Conservation (phyloP, 768 basidiomycete genomes). For the Kondoa malvinella region DNA sequence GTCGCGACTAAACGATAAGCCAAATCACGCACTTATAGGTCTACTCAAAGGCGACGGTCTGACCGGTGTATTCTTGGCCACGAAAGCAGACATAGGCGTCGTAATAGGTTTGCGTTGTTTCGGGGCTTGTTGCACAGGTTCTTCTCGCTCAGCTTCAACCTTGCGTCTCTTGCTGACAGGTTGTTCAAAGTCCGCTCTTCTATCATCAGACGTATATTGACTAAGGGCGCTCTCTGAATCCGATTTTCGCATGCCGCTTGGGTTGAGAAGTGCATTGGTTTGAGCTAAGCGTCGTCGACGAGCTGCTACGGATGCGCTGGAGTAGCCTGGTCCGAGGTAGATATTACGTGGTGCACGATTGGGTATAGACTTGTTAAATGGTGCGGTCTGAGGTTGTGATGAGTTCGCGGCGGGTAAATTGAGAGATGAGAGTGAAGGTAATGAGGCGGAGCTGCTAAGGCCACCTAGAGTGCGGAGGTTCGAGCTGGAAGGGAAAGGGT, state of each 20-base stretch:
- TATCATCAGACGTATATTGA: not conserved
- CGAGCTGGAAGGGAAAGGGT: not conserved
- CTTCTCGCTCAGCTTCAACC: not conserved
- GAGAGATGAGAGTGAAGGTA: not conserved
- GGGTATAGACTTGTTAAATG: not conserved
- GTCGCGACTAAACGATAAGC: not conserved
- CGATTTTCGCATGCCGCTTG: not conserved
- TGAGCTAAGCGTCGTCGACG: not conserved
- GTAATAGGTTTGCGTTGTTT: not conserved
- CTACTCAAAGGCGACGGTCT: not conserved
- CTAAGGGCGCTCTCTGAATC: not conserved
- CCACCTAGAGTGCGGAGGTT: not conserved
- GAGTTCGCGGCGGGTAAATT: not conserved
- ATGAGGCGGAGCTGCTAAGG: not conserved
- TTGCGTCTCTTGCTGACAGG: not conserved
- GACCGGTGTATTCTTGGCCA: not conserved
- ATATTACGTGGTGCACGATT: not conserved
- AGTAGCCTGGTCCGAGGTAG: not conserved
- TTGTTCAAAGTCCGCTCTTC: not conserved
- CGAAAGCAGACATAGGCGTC: not conserved
- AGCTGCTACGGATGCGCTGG: not conserved
- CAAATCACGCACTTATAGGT: not conserved
- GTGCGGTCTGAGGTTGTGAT: not conserved
- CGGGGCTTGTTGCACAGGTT: not conserved
- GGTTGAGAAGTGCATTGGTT: not conserved